Conservation (phyloP, 257 asterid species). For the Datura wrightii region DNA sequence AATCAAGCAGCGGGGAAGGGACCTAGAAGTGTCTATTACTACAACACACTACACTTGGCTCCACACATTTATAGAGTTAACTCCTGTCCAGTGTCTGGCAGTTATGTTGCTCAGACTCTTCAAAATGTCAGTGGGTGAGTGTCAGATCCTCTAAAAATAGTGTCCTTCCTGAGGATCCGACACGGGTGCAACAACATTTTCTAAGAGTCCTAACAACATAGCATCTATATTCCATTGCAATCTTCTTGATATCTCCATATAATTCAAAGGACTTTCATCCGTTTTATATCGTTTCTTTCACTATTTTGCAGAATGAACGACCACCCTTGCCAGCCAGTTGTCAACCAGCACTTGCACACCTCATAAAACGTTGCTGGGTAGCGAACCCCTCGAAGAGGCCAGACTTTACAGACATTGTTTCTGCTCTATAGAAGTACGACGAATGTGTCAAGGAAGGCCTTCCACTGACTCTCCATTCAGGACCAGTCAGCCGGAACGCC, state of each 20-base stretch:
- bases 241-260: not conserved
- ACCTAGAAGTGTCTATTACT: not conserved
- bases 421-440: slow-evolving; percentile 75
- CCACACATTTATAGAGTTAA: slow-evolving; percentile 28
- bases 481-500: slow-evolving; percentile 56
- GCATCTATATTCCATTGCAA: too few species aligned
- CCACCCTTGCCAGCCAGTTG: slow-evolving; percentile 94
- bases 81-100: not conserved
- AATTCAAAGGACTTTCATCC: too few species aligned
- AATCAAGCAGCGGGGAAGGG: not conserved
- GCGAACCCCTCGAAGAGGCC: slow-evolving; percentile 87
- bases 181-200: too few species aligned
- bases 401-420: slow-evolving; percentile 74
- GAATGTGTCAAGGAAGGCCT: slow-evolving; percentile 86
- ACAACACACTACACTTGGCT: slow-evolving; percentile 26
- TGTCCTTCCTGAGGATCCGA: too few species aligned
- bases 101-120: too few species aligned
- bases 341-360: slow-evolving; percentile 83
- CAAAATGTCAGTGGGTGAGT: too few species aligned
- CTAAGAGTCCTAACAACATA: too few species aligned
- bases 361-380: slow-evolving; percentile 87
- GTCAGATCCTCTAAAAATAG: too few species aligned
- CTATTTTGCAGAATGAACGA: slow-evolving; percentile 72
- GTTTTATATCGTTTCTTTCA: not conserved
- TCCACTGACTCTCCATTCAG: slow-evolving; percentile 70